Evolutionary conservation across 176 grass and related monocot genomes (phyloP).

Genomic region (Luzula sylvatica): DNA sequence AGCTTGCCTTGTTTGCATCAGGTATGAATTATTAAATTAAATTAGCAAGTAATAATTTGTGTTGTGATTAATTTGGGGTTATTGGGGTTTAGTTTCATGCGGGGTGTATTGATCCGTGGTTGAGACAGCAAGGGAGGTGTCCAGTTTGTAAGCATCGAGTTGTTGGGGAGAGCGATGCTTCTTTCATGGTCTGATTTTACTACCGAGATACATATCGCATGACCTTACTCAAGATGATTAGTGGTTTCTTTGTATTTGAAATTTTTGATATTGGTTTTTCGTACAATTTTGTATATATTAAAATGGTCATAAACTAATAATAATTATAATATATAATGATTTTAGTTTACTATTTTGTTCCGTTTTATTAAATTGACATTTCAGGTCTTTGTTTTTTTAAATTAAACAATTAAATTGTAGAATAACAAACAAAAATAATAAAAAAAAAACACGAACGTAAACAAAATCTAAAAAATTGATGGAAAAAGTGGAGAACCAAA

Average conservation of each 20-base stretch:
- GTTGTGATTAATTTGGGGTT: constrained; percentile 9
- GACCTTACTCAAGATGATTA: neutral
- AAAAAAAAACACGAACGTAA: too few relatives aligned
- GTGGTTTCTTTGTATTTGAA: neutral
- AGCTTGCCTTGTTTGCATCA: constrained; percentile 94
- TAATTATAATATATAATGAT: too few relatives aligned
- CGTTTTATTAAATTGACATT: too few relatives aligned
- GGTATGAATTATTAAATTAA: constrained; percentile 27
- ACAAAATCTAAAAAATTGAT: too few relatives aligned
- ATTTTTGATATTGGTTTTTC: neutral
- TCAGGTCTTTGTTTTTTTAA: too few relatives aligned
- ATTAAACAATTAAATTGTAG: too few relatives aligned
- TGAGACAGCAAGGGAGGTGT: constrained; percentile 92
- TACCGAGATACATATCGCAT: neutral
- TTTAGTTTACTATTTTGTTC: too few relatives aligned
- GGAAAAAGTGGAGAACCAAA: too few relatives aligned
- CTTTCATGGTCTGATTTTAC: constrained; percentile 50
- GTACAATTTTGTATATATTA: neutral
- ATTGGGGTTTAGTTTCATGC: constrained; percentile 53
- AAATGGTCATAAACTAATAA: too few relatives aligned
- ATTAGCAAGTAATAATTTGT: neutral
- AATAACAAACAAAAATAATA: too few relatives aligned
- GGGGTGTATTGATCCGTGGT: constrained; percentile 89
- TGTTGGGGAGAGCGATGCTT: constrained; percentile 37
- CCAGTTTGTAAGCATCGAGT: constrained; percentile 87